A percentile compares a stretch with the other conserved stretches of the same genome.
Conservation (phyloP, 768 basidiomycete species). For the Leccinum boreale region DNA sequence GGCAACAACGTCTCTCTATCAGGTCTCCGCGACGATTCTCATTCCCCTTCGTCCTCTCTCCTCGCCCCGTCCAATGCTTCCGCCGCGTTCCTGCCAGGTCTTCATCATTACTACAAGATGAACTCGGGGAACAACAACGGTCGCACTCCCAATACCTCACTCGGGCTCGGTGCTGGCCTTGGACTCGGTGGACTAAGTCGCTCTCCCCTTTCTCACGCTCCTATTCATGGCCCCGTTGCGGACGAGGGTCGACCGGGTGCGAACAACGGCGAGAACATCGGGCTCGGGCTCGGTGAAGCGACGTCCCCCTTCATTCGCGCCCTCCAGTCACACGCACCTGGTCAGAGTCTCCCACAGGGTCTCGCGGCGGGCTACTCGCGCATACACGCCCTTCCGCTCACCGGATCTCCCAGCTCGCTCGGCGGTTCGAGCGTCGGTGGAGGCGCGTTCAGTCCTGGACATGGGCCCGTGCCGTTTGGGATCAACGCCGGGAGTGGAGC, state of each 20-base stretch:
- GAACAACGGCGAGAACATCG: constrained; percentile 12
- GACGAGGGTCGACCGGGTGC: constrained; percentile 23
- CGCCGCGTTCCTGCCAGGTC: constrained; percentile 74
- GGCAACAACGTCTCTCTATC: constrained; percentile 11
- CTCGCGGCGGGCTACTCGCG: constrained; percentile 72
- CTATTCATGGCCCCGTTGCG: constrained; percentile 23
- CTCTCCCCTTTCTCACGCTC: constrained; percentile 26
- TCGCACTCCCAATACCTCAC: constrained; percentile 24
- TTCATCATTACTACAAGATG: constrained; percentile 64
- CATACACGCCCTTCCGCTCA: constrained; percentile 66
- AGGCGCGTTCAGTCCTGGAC: constrained; percentile 29
- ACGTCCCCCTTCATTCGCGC: constrained; percentile 78
- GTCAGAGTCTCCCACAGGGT: constrained; percentile 79
- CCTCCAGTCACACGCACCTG: constrained; percentile 83
- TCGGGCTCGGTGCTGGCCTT: constrained; percentile 20
- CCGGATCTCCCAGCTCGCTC: constrained; percentile 37
- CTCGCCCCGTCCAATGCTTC: constrained; percentile 75
- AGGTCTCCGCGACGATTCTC: constrained; percentile 33
- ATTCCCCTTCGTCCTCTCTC: constrained; percentile 30
- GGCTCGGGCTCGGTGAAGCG: constrained; percentile 29
- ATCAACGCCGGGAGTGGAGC: constrained; percentile 27
- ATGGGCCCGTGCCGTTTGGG: constrained; percentile 29
- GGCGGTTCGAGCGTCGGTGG: too few species aligned
- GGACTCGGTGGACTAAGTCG: constrained; percentile 27
- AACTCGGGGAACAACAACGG: constrained; percentile 33